A percentile compares a stretch with the other conserved stretches of the same genome.
Conservation (phyloP, 2,329 filamentous ascomycete species). For the Apiospora aurea region DNA sequence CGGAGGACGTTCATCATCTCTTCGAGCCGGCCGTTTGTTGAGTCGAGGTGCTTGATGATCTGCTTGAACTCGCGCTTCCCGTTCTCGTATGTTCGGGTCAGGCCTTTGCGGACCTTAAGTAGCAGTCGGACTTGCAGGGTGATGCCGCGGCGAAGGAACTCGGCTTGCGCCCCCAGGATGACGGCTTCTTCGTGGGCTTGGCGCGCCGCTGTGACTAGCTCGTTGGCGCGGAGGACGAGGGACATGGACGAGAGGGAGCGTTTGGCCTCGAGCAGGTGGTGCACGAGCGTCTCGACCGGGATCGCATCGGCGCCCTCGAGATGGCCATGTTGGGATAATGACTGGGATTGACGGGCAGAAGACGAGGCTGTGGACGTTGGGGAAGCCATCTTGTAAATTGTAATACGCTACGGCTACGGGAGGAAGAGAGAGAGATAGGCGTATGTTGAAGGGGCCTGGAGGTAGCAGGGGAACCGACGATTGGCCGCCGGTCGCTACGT, state of each 20-base stretch:
- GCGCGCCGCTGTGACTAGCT: conserved; percentile 80
- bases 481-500: conserved; percentile 26
- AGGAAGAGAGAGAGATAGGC: background rate
- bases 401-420: conserved; percentile 18
- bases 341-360: conserved; percentile 32
- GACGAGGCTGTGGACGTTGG: conserved; percentile 27
- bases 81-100: conserved; percentile 63
- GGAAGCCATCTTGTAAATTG: conserved; percentile 28
- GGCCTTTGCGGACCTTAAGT: conserved; percentile 55
- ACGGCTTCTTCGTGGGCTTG: conserved; percentile 80
- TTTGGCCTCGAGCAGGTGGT: conserved; percentile 86
- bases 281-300: conserved; percentile 79
- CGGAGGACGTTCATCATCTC: conserved; percentile 71
- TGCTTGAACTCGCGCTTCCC: conserved; percentile 67
- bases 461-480: conserved; percentile 22
- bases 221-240: conserved; percentile 84
- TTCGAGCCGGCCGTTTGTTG: conserved; percentile 68
- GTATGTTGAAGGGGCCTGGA: conserved; percentile 24
- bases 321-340: conserved; percentile 38
- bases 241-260: conserved; percentile 84
- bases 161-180: conserved; percentile 72
- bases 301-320: conserved; percentile 45
- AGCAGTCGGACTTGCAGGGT: conserved; percentile 62
- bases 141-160: conserved; percentile 71
- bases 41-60: conserved; percentile 70